Evolutionary conservation across 164 flowering plant genomes (phyloP).

Genomic region (Chimonanthus praecox): DNA sequence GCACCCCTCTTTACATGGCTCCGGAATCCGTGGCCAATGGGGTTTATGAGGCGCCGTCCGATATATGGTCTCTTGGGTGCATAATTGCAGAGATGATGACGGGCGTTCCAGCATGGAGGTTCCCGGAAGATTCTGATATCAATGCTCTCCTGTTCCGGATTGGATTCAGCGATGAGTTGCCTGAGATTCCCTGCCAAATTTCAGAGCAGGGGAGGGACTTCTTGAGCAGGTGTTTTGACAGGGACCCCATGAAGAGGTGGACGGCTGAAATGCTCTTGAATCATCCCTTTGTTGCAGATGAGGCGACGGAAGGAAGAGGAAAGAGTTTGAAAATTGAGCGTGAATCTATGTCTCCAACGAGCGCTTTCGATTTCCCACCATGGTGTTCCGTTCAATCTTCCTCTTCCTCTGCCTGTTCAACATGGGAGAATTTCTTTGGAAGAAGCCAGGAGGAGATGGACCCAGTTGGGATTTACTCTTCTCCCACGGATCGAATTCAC

Average conservation of each 20-base stretch:
- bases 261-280: constrained; percentile 8
- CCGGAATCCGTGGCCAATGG: constrained; percentile 1
- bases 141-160: too few species aligned
- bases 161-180: too few species aligned
- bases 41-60: constrained; percentile 32
- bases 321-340: too few species aligned
- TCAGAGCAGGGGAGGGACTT: too few species aligned
- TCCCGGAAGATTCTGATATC: background rate
- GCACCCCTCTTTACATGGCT: too few species aligned
- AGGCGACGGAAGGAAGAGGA: background rate
- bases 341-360: too few species aligned
- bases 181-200: too few species aligned
- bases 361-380: constrained; percentile 15
- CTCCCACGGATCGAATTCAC: constrained; percentile 20
- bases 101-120: constrained; percentile 38
- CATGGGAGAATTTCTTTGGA: background rate
- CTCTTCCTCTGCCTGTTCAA: background rate
- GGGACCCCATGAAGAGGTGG: too few species aligned
- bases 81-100: constrained; percentile 4
- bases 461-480: background rate
- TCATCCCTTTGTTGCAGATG: constrained; percentile 44
- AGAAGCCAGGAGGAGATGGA: too few species aligned
- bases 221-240: too few species aligned
- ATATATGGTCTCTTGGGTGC: constrained; percentile 69
- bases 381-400: constrained; percentile 16